Base-by-base conservation (phyloP, 306 rosid species). In the Carpinus fangiana region DNA sequence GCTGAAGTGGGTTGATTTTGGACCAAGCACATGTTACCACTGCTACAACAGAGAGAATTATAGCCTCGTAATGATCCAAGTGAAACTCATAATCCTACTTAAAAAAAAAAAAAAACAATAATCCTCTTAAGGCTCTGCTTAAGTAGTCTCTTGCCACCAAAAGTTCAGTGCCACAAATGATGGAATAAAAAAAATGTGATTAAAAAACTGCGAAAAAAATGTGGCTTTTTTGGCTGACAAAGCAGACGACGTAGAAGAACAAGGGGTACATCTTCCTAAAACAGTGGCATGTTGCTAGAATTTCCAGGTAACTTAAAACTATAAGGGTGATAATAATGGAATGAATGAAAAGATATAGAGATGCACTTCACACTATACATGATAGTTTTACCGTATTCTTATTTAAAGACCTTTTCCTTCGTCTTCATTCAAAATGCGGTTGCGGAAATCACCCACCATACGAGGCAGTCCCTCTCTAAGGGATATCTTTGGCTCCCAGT, bases 401-500 rank as follows among this genome's bases (percentile, higher is more conserved):
- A 85, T 87, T 84, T 84, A 69, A 84, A 85, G 82, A 52, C 90
- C 90, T 78, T 87, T 93, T 73, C 99, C 98, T 93, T 89, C 98
- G 16, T 91, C 94, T 87, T 93, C 99, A 53, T 91, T 96, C 86
- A 96, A 84, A 86, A 96, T 96, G 73, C 98, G 98, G 80, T 93
- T 90, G 70, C 86, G 97, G 87, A 96, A 96, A 86, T 96, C 98
- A 76, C 78, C 87, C 76, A 96, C 99, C 99, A 96, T 96, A 21
- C 90, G 94, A 57, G 99, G 99, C 74, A 96, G 82, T 56, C 99
- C 99, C 83, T 96, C 92, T 84, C 90, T 91, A 52, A 96, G 90
- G 1, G 99, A 66, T 64, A 96, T 10, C 79, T 89, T 90, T 17
- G 98, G 99, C 83, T 89, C 90, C 99, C 99, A 96, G 93, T 90